Evolutionary conservation across 1,284 basidiomycete genomes (phyloP).

Genomic region (Ceratobasidium theobromae): DNA sequence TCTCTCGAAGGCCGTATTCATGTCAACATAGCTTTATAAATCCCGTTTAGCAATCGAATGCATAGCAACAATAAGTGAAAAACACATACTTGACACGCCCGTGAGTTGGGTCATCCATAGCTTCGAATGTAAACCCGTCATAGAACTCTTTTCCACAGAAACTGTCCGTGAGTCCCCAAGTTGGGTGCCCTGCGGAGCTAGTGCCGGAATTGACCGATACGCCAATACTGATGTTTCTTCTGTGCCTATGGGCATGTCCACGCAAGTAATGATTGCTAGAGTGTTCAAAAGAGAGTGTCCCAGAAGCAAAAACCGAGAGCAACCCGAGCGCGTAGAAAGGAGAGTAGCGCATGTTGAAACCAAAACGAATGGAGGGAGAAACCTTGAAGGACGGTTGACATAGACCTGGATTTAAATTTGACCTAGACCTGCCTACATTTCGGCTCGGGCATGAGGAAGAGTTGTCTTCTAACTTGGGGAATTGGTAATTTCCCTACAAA

Average conservation of each 20-base stretch:
- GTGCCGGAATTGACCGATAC: neutral
- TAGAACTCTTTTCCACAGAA: slow-evolving; percentile 55
- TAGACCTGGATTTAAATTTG: no score
- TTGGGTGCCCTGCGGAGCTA: no score
- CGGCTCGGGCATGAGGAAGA: no score
- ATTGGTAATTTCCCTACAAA: no score
- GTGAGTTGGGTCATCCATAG: slow-evolving; percentile 60
- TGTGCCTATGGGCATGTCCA: neutral
- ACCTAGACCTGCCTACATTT: no score
- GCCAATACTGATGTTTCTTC: neutral
- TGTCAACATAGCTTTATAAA: slow-evolving; percentile 36
- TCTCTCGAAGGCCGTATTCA: slow-evolving; percentile 31
- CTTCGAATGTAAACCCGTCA: slow-evolving; percentile 52
- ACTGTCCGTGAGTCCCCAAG: slow-evolving; percentile 43
- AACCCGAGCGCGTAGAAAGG: neutral
- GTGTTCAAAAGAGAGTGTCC: neutral
- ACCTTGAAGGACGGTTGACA: no score
- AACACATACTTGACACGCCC: slow-evolving; percentile 62
- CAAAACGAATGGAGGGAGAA: neutral
- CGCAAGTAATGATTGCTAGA: slow-evolving; percentile 1
- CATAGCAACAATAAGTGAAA: neutral
- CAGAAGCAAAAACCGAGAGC: neutral
- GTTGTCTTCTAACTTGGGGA: no score
- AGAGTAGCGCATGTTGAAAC: neutral
- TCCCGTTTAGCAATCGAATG: neutral